Percentiles rank a stretch among this genome's conserved stretches.
Evolutionary conservation across 1,139 yeast genomes (phyloP).

Genomic region (Magnusiomyces magnusii): DNA sequence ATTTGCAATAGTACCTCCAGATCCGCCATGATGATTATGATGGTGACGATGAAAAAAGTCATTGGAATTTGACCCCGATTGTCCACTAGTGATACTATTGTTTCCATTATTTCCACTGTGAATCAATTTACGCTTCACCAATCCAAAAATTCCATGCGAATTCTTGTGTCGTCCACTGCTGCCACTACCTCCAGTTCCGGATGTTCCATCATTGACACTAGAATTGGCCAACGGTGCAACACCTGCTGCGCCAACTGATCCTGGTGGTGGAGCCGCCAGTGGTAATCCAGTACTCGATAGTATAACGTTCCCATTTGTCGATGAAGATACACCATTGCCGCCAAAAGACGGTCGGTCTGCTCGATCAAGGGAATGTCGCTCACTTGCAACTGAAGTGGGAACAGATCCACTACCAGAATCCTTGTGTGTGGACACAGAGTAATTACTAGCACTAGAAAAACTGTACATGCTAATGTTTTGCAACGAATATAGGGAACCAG

Average conservation of each 20-base stretch:
- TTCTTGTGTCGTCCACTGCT: neutral
- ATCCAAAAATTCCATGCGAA: neutral
- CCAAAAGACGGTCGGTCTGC: neutral
- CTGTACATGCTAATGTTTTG: neutral
- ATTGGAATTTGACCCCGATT: neutral
- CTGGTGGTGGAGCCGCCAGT: neutral
- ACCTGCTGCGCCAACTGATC: neutral
- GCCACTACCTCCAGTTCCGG: neutral
- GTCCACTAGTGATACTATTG: neutral
- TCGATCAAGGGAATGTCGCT: neutral
- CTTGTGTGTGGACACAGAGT: neutral
- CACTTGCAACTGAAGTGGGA: neutral
- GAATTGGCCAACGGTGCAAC: neutral
- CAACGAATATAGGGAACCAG: neutral
- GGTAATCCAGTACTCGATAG: neutral
- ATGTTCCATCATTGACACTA: neutral
- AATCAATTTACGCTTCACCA: slow-evolving; percentile 1
- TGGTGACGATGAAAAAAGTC: neutral
- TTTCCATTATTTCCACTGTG: neutral
- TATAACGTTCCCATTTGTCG: neutral
- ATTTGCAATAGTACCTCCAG: neutral
- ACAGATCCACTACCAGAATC: neutral
- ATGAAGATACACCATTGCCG: neutral
- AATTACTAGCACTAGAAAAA: neutral
- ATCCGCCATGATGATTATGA: neutral